Percentiles rank a stretch among this genome's conserved stretches.
phyloP scores from a whole-genome alignment of 139 green algal species.

The Chlorella vulgaris region DNA sequence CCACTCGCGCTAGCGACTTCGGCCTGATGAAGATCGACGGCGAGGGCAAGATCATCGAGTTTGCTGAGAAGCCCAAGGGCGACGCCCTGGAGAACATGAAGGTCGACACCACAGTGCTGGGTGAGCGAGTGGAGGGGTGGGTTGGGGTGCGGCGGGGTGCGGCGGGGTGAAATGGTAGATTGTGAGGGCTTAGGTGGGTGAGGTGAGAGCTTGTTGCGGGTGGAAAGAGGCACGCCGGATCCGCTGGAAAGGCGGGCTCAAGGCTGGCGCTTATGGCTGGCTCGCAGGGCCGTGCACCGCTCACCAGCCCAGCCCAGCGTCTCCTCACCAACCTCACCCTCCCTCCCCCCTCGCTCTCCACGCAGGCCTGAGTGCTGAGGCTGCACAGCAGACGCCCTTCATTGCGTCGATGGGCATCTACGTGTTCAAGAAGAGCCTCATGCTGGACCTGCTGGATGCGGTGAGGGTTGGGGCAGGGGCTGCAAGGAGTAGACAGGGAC shows the following conservation, averaged over 20 bases:
- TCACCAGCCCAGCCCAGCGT: not conserved
- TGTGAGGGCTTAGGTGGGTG: too few relatives aligned
- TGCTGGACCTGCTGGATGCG: slow-evolving; percentile 31
- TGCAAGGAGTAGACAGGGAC: not conserved
- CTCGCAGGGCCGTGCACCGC: too few relatives aligned
- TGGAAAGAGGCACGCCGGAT: too few relatives aligned
- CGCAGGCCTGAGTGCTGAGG: slow-evolving; percentile 68
- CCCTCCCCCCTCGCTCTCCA: not conserved
- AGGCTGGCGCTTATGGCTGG: too few relatives aligned
- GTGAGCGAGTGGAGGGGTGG: slow-evolving; percentile 6
- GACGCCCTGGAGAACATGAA: slow-evolving; percentile 91
- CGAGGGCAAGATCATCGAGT: slow-evolving; percentile 78
- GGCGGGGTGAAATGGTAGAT: not conserved
- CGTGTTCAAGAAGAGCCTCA: slow-evolving; percentile 97
- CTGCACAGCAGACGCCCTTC: slow-evolving; percentile 87
- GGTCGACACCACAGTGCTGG: slow-evolving; percentile 95
- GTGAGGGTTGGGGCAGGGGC: too few relatives aligned
- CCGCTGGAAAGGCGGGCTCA: too few relatives aligned
- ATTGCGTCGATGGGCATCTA: slow-evolving; percentile 99
- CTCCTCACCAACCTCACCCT: not conserved
- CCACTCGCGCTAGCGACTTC: slow-evolving; percentile 86
- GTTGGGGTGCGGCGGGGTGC: not conserved
- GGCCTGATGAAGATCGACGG: slow-evolving; percentile 92
- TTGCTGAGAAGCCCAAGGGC: slow-evolving; percentile 98
- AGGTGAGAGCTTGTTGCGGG: too few relatives aligned